These are phyloP conservation scores for Deinandra increscens DNA, from an alignment of 129 eudicot species.

Conservation along the genomic window DNA sequence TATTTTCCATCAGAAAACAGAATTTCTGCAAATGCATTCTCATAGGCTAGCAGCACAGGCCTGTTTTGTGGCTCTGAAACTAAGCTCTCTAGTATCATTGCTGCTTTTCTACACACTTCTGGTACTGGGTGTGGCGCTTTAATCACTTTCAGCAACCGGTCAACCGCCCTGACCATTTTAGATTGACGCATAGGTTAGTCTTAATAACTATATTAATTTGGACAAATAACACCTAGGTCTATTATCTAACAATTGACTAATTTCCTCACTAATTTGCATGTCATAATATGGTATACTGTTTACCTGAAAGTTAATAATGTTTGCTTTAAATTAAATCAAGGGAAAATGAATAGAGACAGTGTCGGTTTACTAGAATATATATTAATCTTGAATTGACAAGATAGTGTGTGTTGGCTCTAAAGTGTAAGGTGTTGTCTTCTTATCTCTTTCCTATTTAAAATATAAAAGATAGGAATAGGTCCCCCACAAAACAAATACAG, in stretches of 20 bases:
- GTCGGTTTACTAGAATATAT: constrained; percentile 13
- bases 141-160: constrained; percentile 78
- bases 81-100: constrained; percentile 75
- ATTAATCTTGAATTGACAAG: background rate
- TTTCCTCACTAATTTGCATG: background rate
- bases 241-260: too few relatives aligned
- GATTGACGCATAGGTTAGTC: background rate
- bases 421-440: background rate
- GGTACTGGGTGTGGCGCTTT: constrained; percentile 89
- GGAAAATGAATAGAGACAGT: background rate
- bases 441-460: background rate
- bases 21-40: constrained; percentile 87
- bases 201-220: background rate
- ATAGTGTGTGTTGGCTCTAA: constrained; percentile 4
- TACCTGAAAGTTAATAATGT: constrained; percentile 5
- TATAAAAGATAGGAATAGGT: background rate
- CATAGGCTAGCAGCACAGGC: constrained; percentile 63
- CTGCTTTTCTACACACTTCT: constrained; percentile 95
- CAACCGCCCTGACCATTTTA: constrained; percentile 75
- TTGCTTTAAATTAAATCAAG: background rate
- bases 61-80: constrained; percentile 95
- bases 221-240: background rate
- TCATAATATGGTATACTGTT: background rate
- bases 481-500: background rate
- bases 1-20: constrained; percentile 79